Conservation (phyloP, 768 basidiomycete genomes). For the Boletus rubropictus region DNA sequence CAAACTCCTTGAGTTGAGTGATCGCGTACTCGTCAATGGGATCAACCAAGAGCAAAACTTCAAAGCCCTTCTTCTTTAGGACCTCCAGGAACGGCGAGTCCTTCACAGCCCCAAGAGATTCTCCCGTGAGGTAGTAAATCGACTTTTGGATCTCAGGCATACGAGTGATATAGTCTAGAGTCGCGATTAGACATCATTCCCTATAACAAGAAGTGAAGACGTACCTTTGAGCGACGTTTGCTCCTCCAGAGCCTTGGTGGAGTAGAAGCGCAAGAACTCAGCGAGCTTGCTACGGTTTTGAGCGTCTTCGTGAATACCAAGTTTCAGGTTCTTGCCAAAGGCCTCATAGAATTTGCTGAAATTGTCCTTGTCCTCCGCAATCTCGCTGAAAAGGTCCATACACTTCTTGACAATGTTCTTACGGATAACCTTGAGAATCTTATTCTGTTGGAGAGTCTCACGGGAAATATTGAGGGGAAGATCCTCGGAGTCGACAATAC, state of each 20-base stretch:
- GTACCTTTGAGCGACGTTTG: conserved; percentile 87
- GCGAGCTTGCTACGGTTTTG: conserved; percentile 99
- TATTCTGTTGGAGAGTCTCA: conserved; percentile 99
- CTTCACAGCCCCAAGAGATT: conserved; percentile 83
- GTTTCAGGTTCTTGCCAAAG: conserved; percentile 99
- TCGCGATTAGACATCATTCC: not conserved
- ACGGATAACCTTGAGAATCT: conserved; percentile 99
- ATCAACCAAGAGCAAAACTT: conserved; percentile 95
- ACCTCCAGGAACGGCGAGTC: conserved; percentile 99
- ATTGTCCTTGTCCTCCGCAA: conserved; percentile 99
- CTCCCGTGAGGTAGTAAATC: conserved; percentile 99
- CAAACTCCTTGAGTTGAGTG: conserved; percentile 98
- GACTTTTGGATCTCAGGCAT: conserved; percentile 99
- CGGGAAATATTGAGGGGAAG: conserved; percentile 99
- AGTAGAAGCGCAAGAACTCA: conserved; percentile 97
- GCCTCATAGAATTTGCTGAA: conserved; percentile 95
- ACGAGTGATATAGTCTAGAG: conserved; percentile 92
- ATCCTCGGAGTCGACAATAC: conserved; percentile 99
- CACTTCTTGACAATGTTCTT: conserved; percentile 99
- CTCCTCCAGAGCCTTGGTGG: conserved; percentile 91
- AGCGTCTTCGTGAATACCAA: conserved; percentile 98
- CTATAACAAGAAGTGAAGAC: conserved; percentile 11
- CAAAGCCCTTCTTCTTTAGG: conserved; percentile 99
- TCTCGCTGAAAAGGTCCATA: conserved; percentile 90
- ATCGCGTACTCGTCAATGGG: conserved; percentile 99